phyloP scores from a whole-genome alignment of 2,329 filamentous ascomycete genomes.

The Cladosporium sp. region DNA sequence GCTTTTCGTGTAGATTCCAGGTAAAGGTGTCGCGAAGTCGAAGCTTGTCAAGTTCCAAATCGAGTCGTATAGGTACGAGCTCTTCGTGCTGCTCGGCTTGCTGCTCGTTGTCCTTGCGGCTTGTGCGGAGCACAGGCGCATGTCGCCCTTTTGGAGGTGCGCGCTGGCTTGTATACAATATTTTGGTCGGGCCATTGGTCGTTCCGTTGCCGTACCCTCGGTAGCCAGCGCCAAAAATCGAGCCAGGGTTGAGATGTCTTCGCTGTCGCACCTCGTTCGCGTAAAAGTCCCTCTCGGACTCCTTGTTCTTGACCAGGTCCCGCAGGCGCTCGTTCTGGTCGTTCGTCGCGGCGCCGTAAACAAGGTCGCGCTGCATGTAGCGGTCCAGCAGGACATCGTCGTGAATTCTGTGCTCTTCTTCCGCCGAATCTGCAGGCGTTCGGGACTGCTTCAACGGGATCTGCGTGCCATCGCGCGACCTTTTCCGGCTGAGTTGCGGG shows the following conservation, averaged over 20 bases:
- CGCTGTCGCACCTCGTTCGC: conserved; percentile 57
- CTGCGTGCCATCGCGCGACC: conserved; percentile 56
- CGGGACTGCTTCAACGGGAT: conserved; percentile 35
- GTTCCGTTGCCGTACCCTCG: conserved; percentile 82
- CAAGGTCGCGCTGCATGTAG: conserved; percentile 60
- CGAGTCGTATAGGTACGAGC: conserved; percentile 81
- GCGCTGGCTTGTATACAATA: conserved; percentile 77
- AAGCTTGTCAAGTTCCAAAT: conserved; percentile 93
- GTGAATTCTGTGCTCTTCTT: conserved; percentile 19
- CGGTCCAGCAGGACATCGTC: conserved; percentile 50
- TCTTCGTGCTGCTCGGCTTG: conserved; percentile 91
- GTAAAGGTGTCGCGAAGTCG: conserved; percentile 96
- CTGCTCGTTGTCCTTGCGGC: conserved; percentile 71
- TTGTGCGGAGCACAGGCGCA: conserved; percentile 66
- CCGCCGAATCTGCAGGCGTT: conserved; percentile 10
- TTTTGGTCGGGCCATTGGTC: conserved; percentile 60
- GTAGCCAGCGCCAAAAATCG: conserved; percentile 68
- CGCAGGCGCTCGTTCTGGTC: conserved; percentile 40
- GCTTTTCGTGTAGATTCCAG: conserved; percentile 92
- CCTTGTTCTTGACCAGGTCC: conserved; percentile 55
- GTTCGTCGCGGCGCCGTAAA: conserved; percentile 51
- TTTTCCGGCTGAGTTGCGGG: conserved; percentile 48
- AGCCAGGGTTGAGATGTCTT: conserved; percentile 52
- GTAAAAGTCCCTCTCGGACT: conserved; percentile 67
- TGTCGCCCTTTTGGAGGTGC: conserved; percentile 71